Evolutionary conservation across 352 stramenopile genomes (phyloP).

Genomic region (Globisporangium yorkense): DNA sequence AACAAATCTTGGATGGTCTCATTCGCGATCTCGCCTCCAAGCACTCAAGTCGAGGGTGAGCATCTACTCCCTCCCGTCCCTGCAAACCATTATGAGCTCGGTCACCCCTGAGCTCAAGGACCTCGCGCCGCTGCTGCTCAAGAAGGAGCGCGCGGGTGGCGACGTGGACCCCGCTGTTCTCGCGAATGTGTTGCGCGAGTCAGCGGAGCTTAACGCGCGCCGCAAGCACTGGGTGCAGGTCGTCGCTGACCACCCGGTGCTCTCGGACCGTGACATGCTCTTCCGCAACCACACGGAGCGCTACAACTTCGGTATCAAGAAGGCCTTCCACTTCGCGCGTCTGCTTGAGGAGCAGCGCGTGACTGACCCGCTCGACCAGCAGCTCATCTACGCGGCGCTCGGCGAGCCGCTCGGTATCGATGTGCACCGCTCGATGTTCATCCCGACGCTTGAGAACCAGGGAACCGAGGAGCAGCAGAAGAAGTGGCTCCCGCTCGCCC

Average conservation of each 20-base stretch:
- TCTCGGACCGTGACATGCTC: slow-evolving; percentile 40
- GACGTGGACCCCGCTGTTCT: slow-evolving; percentile 33
- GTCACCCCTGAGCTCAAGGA: slow-evolving; percentile 37
- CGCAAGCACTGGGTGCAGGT: slow-evolving; percentile 27
- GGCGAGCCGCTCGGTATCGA: slow-evolving; percentile 42
- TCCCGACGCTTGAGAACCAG: slow-evolving; percentile 67
- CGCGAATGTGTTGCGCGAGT: slow-evolving; percentile 26
- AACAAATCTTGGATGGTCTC: no score
- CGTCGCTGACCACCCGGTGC: slow-evolving; percentile 28
- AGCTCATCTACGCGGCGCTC: slow-evolving; percentile 32
- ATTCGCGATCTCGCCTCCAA: no score
- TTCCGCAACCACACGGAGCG: slow-evolving; percentile 41
- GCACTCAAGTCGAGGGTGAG: no score
- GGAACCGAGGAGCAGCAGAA: slow-evolving; percentile 46
- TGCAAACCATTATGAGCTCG: no score
- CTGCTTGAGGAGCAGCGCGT: slow-evolving; percentile 25
- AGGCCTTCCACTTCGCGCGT: slow-evolving; percentile 32
- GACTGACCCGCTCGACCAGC: slow-evolving; percentile 25
- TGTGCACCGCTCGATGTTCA: slow-evolving; percentile 65
- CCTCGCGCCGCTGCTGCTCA: slow-evolving; percentile 27
- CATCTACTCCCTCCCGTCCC: no score
- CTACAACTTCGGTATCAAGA: slow-evolving; percentile 26
- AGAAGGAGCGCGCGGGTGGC: slow-evolving; percentile 45
- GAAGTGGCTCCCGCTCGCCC: slow-evolving; percentile 63
- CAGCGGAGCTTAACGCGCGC: slow-evolving; percentile 25